Percentiles rank a stretch among this genome's conserved stretches.
Conservation (phyloP, 352 stramenopile genomes). For the Globisporangium mamillatum region DNA sequence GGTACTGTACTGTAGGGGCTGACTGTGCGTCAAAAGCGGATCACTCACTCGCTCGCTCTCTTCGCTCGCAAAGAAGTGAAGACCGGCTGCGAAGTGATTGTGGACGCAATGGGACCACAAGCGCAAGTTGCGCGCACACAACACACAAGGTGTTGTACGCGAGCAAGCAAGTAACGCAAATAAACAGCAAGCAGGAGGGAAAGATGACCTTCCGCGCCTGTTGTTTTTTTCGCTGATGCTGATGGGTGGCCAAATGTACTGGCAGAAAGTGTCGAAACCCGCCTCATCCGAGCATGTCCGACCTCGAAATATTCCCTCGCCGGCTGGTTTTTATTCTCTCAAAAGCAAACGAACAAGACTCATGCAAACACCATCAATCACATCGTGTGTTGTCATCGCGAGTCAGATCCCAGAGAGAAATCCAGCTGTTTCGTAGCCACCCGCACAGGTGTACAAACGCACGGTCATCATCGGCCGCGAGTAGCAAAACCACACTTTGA, state of each 20-base stretch:
- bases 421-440: background rate
- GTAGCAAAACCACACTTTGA: background rate
- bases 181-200: background rate
- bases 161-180: background rate
- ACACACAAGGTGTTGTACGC: constrained; percentile 1
- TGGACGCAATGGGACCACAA: background rate
- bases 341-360: background rate
- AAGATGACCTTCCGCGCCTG: background rate
- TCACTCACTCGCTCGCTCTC: background rate
- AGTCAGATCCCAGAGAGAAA: background rate
- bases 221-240: background rate
- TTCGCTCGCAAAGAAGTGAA: background rate
- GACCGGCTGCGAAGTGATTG: background rate
- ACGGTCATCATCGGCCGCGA: background rate
- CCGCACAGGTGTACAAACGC: too few species aligned
- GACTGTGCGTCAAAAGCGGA: background rate
- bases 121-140: background rate
- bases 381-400: constrained; percentile 5
- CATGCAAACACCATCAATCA: background rate
- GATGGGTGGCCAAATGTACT: background rate
- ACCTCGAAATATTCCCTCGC: constrained; percentile 1
- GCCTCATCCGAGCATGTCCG: background rate
- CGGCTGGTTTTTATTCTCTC: background rate
- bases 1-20: background rate
- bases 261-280: background rate